phyloP scores from a whole-genome alignment of 306 rosid genomes.

The Vigna trinervia region DNA sequence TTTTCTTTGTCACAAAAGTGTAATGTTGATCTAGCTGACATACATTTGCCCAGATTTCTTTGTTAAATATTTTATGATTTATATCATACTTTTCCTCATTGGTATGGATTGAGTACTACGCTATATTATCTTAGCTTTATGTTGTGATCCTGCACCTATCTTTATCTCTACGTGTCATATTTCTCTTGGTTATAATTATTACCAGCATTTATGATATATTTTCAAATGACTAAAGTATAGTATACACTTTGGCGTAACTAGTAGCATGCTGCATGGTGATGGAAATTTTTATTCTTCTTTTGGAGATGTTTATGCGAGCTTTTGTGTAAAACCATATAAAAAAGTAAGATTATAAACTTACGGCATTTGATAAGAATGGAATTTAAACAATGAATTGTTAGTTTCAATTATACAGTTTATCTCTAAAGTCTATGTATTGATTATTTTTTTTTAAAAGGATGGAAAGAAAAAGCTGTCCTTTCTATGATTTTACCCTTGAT shows the following conservation, averaged over 20 bases:
- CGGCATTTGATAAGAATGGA: neutral
- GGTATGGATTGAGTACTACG: neutral
- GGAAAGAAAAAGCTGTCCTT: neutral
- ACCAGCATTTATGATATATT: neutral
- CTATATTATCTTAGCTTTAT: neutral
- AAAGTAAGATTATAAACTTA: neutral
- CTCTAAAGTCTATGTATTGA: neutral
- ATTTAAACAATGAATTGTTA: neutral
- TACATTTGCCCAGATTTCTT: constrained; percentile 29
- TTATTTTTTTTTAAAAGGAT: neutral
- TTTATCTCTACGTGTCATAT: neutral
- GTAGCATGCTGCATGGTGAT: neutral
- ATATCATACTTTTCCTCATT: neutral
- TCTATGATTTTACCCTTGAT: neutral
- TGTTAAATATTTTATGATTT: neutral
- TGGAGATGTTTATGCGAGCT: neutral
- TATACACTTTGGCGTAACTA: neutral
- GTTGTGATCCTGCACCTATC: neutral
- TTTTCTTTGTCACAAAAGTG: constrained; percentile 25
- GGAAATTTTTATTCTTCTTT: neutral
- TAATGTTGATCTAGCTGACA: constrained; percentile 11
- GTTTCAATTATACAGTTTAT: neutral
- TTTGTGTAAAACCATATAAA: neutral
- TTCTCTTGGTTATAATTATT: neutral
- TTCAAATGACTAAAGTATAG: neutral